phyloP scores from a whole-genome alignment of 768 basidiomycete species.

The Suillus subalutaceus region DNA sequence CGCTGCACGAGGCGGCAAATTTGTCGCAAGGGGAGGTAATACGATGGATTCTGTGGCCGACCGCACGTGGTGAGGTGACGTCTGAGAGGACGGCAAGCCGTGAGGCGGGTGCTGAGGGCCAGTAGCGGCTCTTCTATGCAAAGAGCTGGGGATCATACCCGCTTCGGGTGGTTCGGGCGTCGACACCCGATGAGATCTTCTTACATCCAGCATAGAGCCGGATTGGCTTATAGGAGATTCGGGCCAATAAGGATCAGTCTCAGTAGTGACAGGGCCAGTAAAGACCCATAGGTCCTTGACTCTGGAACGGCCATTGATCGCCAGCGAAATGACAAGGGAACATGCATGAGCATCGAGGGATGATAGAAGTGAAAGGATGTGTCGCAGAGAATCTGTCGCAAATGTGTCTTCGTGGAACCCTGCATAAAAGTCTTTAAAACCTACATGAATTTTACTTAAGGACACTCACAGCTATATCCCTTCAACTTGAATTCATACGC shows the following conservation, averaged over 20 bases:
- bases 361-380: conserved; percentile 67
- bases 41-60: conserved; percentile 36
- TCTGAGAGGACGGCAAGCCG: conserved; percentile 16
- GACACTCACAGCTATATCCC: conserved; percentile 71
- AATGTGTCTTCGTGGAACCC: conserved; percentile 83
- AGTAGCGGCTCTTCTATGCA: conserved; percentile 36
- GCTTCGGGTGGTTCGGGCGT: conserved; percentile 33
- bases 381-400: conserved; percentile 69
- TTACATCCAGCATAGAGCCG: conserved; percentile 39
- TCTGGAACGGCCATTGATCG: conserved; percentile 71
- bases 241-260: conserved; percentile 35
- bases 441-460: conserved; percentile 17
- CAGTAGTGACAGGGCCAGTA: conserved; percentile 50
- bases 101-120: conserved; percentile 30
- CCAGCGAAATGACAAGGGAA: conserved; percentile 67
- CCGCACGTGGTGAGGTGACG: conserved; percentile 33
- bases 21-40: conserved; percentile 20
- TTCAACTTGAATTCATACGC: conserved; percentile 82
- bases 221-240: conserved; percentile 39
- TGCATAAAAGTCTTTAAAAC: conserved; percentile 33
- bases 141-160: conserved; percentile 28
- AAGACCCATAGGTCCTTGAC: conserved; percentile 83
- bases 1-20: conserved; percentile 26
- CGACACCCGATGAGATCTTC: conserved; percentile 35
- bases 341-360: conserved; percentile 72